Evolutionary conservation across 2,329 filamentous ascomycete species (phyloP), one percentile per base, ranked within the genome.

Genomic region (Pseudopyrenochaeta lycopersici): DNA sequence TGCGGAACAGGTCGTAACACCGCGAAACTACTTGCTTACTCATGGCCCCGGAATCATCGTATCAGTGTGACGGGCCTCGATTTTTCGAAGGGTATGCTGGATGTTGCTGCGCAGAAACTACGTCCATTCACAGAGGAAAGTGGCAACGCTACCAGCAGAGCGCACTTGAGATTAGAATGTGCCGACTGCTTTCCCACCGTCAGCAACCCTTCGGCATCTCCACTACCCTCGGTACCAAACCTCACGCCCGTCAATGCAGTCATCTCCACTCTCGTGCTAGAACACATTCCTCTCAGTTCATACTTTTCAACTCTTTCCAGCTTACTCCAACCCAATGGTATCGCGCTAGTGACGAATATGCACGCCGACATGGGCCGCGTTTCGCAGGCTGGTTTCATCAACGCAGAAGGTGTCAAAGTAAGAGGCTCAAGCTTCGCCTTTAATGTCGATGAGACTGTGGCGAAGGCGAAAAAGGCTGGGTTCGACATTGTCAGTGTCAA

Each of bases 1-100:
- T 88, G 86, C 63, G 87, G 87, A 2, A 90, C 87, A 0, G 87
- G 85, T 1, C 79, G 87, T 31, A 89, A 87, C 61, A 89, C 86
- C 0, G 56, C 79, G 2, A 84, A 83, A 35, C 76, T 89, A 1
- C 64, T 80, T 17, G 49, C 50, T 18, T 76, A 76, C 43, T 40
- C 72, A 54, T 70, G 62, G 64, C 57, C 58, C 4, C 42, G 48
- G 0, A 44, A 62, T 3, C 46, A 42, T 11, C 62, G 66, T 12
- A 66, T 77, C 3, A 58, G 76, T 17, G 73, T 87, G 1, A 69
- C 83, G 1, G 86, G 84, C 3, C 71, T 88, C 1, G 85, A 88
- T 61, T 81, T 83, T 17, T 85, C 82, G 1, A 69, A 72, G 1
- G 80, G 79, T 2, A 89, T 89, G 86, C 71, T 89, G 3, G 76